Evolutionary conservation across 805 yeast species (phyloP).

Genomic region (Kazachstania kunashirensis): DNA sequence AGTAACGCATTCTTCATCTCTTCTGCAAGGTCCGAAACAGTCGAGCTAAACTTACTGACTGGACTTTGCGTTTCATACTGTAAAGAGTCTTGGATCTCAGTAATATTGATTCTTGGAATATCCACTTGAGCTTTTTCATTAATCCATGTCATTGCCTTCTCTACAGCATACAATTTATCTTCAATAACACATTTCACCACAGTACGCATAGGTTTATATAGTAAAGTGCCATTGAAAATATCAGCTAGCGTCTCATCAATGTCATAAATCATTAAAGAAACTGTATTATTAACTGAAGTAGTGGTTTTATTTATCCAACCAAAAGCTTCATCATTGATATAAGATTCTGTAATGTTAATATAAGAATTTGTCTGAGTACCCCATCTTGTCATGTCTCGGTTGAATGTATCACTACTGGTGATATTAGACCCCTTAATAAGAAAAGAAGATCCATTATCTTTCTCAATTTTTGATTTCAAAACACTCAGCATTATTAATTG

Average conservation of each 20-base stretch:
- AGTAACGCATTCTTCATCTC: slow-evolving; percentile 21
- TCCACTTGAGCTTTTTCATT: slow-evolving; percentile 48
- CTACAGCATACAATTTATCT: slow-evolving; percentile 54
- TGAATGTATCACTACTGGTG: slow-evolving; percentile 14
- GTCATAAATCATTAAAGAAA: slow-evolving; percentile 44
- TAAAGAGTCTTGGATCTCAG: slow-evolving; percentile 22
- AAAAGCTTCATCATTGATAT: slow-evolving; percentile 54
- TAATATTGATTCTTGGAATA: slow-evolving; percentile 42
- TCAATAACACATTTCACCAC: slow-evolving; percentile 76
- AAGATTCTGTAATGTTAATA: slow-evolving; percentile 38
- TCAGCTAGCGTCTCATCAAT: slow-evolving; percentile 50
- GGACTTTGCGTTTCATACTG: neutral
- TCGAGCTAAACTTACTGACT: slow-evolving; percentile 4
- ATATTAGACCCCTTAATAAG: slow-evolving; percentile 1
- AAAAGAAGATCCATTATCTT: neutral
- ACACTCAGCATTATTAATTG: slow-evolving; percentile 42
- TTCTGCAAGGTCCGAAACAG: slow-evolving; percentile 2
- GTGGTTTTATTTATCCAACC: slow-evolving; percentile 58
- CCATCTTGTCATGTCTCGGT: slow-evolving; percentile 39
- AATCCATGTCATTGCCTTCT: slow-evolving; percentile 73
- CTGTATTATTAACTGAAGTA: slow-evolving; percentile 47
- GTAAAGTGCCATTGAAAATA: slow-evolving; percentile 58
- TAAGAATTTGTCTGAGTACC: slow-evolving; percentile 45
- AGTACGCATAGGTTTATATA: slow-evolving; percentile 51
- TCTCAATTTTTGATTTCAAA: slow-evolving; percentile 6